Evolutionary conservation across 805 yeast species (phyloP).

Genomic region (Lachancea cidri): DNA sequence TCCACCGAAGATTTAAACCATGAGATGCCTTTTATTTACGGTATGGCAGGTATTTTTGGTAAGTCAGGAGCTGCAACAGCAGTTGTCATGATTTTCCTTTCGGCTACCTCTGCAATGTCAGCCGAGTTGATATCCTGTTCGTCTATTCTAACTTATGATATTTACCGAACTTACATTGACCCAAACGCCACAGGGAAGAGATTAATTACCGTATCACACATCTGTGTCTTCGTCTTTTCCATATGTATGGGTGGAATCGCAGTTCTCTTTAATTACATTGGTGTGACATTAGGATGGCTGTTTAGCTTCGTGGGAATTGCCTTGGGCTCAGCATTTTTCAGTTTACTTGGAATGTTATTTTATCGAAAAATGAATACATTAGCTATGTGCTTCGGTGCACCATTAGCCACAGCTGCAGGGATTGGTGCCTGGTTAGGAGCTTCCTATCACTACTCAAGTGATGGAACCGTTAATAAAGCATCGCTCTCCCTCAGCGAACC

Average conservation of each 20-base stretch:
- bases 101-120: conserved; percentile 36
- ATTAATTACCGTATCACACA: conserved; percentile 30
- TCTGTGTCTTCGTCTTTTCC: conserved; percentile 25
- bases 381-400: conserved; percentile 22
- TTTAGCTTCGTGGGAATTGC: conserved; percentile 33
- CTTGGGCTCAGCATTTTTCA: conserved; percentile 32
- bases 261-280: conserved; percentile 33
- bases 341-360: conserved; percentile 29
- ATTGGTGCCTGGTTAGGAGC: conserved; percentile 43
- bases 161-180: conserved; percentile 33
- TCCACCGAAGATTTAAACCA: conserved; percentile 33
- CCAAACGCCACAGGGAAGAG: conserved; percentile 34
- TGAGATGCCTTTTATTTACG: conserved; percentile 34
- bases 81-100: conserved; percentile 34
- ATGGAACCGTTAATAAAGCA: conserved; percentile 40
- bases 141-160: conserved; percentile 34
- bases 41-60: conserved; percentile 29
- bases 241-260: conserved; percentile 31
- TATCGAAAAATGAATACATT: conserved; percentile 17
- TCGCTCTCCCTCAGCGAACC: conserved; percentile 41
- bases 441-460: conserved; percentile 35
- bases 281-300: conserved; percentile 35
- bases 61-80: conserved; percentile 36
- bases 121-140: conserved; percentile 37
- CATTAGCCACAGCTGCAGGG: conserved; percentile 49